These are phyloP conservation scores for Salvia rosmarinus DNA, from an alignment of 257 asterid species.

Conservation along the genomic window DNA sequence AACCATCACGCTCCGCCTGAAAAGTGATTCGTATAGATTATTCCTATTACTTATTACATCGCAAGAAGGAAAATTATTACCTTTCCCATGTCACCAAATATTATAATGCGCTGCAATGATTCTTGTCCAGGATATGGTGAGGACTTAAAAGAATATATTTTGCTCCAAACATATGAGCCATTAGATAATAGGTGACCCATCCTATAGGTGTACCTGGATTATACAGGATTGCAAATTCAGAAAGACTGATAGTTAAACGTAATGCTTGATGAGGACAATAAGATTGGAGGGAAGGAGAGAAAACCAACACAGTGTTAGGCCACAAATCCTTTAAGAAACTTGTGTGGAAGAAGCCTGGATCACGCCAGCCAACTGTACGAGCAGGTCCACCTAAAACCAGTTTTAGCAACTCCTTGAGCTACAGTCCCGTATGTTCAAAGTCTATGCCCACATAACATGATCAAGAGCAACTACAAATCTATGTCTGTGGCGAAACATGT, in stretches of 20 bases:
- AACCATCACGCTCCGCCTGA: conserved; percentile 33
- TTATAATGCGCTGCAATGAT: conserved; percentile 73
- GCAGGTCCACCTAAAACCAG: conserved; percentile 60
- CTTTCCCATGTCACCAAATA: conserved; percentile 67
- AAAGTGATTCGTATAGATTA: neutral
- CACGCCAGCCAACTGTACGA: conserved; percentile 72
- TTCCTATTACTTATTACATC: neutral
- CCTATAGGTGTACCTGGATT: conserved; percentile 73
- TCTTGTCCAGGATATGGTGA: conserved; percentile 92
- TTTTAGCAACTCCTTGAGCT: conserved; percentile 17
- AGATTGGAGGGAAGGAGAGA: neutral
- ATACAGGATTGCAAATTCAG: conserved; percentile 14
- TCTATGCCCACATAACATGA: neutral
- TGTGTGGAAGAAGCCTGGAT: conserved; percentile 76
- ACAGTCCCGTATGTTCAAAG: neutral
- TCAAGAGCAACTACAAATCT: neutral
- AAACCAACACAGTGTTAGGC: conserved; percentile 52
- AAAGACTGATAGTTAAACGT: neutral
- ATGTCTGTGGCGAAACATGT: neutral
- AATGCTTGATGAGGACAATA: neutral
- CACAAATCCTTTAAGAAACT: conserved; percentile 70
- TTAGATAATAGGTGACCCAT: conserved; percentile 64
- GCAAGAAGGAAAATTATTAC: conserved; percentile 1
- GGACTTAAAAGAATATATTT: conserved; percentile 62
- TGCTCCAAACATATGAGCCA: conserved; percentile 78